These are phyloP conservation scores for Metrosideros polymorpha DNA, from an alignment of 441 rosid genomes.

Conservation along the genomic window DNA sequence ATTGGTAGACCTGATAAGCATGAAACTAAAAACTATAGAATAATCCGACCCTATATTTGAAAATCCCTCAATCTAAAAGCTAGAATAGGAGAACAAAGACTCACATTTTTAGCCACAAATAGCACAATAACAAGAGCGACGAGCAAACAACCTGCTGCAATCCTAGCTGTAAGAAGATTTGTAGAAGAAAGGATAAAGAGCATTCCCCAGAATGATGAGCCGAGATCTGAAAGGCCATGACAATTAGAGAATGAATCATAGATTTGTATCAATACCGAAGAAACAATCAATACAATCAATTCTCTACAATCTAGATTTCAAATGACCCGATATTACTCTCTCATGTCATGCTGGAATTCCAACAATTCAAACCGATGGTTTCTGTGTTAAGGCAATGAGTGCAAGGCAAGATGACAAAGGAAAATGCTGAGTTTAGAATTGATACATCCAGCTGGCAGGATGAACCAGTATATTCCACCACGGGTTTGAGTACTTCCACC, in stretches of 20 bases:
- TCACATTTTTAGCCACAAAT: constrained; percentile 29
- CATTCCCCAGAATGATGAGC: constrained; percentile 43
- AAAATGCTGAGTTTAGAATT: background rate
- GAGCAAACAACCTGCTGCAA: constrained; percentile 36
- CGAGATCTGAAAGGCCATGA: constrained; percentile 18
- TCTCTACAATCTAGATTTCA: background rate
- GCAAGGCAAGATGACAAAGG: background rate
- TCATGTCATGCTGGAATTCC: background rate
- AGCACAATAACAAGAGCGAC: constrained; percentile 25
- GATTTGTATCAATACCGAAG: background rate
- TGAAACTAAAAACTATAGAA: background rate
- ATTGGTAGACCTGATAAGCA: background rate
- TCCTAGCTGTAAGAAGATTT: constrained; percentile 31
- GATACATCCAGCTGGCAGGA: constrained; percentile 32
- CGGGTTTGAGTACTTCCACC: constrained; percentile 34
- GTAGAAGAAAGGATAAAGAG: constrained; percentile 33
- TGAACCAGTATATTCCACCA: constrained; percentile 29
- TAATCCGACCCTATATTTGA: background rate
- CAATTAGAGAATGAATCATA: background rate
- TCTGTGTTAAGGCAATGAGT: background rate
- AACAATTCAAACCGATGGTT: background rate
- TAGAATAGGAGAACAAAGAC: background rate
- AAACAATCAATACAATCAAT: background rate
- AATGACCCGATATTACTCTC: background rate
- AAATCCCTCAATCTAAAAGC: background rate